A percentile compares a stretch with the other conserved stretches of the same genome.
Evolutionary conservation across 75 land plant species (phyloP).

Genomic region (Sequoiadendron giganteum): DNA sequence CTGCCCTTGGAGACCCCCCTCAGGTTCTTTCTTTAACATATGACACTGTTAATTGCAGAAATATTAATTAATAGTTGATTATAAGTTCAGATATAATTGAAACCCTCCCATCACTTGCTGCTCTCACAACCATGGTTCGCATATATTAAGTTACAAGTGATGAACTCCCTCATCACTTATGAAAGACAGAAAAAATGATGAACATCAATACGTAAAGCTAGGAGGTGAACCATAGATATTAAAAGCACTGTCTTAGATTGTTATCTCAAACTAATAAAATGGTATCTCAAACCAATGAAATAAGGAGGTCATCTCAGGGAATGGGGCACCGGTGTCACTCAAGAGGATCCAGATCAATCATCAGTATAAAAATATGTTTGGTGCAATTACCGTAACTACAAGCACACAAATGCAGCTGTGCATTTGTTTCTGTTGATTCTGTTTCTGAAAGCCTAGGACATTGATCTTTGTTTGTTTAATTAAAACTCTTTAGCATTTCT

Average conservation of each 20-base stretch:
- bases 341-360: neutral
- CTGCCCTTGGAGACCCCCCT: neutral
- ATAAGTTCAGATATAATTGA: no score
- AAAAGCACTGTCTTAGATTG: neutral
- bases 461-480: neutral
- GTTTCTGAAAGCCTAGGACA: no score
- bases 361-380: neutral
- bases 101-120: neutral
- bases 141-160: neutral
- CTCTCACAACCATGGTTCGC: neutral
- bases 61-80: no score
- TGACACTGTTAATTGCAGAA: neutral
- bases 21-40: neutral
- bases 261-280: neutral
- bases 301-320: neutral
- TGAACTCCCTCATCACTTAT: neutral
- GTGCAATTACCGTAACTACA: neutral
- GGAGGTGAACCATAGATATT: neutral
- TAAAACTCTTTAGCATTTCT: neutral
- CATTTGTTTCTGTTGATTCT: no score
- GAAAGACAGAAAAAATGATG: neutral
- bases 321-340: neutral
- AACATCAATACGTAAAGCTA: neutral
- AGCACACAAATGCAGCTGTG: no score
- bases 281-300: neutral